A percentile compares a stretch with the other conserved stretches of the same genome.
phyloP scores from a whole-genome alignment of 331 rosid species.

The Phaseolus coccineus region DNA sequence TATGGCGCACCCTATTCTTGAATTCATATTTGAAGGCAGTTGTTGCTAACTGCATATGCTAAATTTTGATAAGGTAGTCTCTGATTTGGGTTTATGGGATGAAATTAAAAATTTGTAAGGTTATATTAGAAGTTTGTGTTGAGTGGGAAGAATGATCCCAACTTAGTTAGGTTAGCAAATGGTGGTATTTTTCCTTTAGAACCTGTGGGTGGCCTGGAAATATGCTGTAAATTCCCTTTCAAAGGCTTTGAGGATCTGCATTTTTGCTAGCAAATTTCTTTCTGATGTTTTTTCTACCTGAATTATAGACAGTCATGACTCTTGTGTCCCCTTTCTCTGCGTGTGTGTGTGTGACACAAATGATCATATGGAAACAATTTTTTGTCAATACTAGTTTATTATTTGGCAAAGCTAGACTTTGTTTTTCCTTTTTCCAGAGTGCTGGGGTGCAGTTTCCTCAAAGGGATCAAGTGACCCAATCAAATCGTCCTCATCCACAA shows the following conservation, averaged over 20 bases:
- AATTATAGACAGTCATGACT: neutral
- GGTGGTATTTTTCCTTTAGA: slow-evolving; percentile 14
- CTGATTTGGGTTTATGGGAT: neutral
- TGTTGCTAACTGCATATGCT: slow-evolving; percentile 10
- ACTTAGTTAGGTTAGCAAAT: slow-evolving; percentile 10
- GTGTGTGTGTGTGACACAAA: slow-evolving; percentile 5
- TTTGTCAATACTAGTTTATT: slow-evolving; percentile 15
- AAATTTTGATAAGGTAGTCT: slow-evolving; percentile 2
- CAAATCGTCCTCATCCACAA: slow-evolving; percentile 58
- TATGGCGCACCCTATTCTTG: neutral
- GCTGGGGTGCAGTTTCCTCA: slow-evolving; percentile 92
- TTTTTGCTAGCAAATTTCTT: slow-evolving; percentile 7
- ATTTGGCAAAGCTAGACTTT: slow-evolving; percentile 6
- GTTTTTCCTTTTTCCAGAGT: slow-evolving; percentile 58
- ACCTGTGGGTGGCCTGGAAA: neutral
- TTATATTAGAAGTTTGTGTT: slow-evolving; percentile 19
- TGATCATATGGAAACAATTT: slow-evolving; percentile 1
- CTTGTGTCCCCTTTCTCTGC: slow-evolving; percentile 30
- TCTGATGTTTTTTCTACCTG: slow-evolving; percentile 6
- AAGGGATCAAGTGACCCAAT: slow-evolving; percentile 58
- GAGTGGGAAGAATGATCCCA: slow-evolving; percentile 7
- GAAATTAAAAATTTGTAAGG: slow-evolving; percentile 1
- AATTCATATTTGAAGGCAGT: slow-evolving; percentile 8
- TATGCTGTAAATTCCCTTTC: neutral
- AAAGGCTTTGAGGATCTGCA: neutral